Evolutionary conservation across 176 grass and related monocot species (phyloP).

Genomic region (Rhynchospora pubera): DNA sequence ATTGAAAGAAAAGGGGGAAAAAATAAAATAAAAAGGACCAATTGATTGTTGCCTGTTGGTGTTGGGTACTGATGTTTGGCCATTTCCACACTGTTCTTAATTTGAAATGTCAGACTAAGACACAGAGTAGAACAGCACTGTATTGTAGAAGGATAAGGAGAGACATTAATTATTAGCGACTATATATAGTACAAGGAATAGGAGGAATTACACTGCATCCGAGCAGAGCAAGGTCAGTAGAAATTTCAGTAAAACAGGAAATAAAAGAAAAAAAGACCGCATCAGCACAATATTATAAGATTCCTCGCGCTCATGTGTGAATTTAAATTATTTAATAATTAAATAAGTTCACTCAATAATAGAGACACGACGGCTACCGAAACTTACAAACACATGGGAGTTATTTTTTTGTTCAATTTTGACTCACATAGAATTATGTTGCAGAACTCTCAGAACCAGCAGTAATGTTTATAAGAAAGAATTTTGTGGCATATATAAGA

Average conservation of each 20-base stretch:
- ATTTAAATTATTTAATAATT: neutral
- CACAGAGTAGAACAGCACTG: neutral
- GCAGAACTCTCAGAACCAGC: too few relatives aligned
- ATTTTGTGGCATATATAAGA: too few relatives aligned
- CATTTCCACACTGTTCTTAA: neutral
- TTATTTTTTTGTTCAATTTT: neutral
- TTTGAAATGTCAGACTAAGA: constrained; percentile 11
- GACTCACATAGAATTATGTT: too few relatives aligned
- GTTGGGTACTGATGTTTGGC: neutral
- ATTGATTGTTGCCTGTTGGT: neutral
- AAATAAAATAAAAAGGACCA: neutral
- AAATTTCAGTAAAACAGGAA: constrained; percentile 9
- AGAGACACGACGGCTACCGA: too few relatives aligned
- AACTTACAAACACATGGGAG: too few relatives aligned
- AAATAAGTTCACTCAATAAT: too few relatives aligned
- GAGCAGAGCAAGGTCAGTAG: neutral
- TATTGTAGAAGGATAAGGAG: neutral
- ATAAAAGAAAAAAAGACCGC: neutral
- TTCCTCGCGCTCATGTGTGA: constrained; percentile 6
- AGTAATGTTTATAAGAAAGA: too few relatives aligned
- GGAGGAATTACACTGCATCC: constrained; percentile 16
- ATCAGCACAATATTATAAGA: neutral
- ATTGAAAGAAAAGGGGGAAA: neutral
- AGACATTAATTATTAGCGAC: neutral
- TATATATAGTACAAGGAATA: constrained; percentile 23